Base-by-base conservation (phyloP, 2,329 filamentous ascomycete genomes). In the Talaromyces sp. region DNA sequence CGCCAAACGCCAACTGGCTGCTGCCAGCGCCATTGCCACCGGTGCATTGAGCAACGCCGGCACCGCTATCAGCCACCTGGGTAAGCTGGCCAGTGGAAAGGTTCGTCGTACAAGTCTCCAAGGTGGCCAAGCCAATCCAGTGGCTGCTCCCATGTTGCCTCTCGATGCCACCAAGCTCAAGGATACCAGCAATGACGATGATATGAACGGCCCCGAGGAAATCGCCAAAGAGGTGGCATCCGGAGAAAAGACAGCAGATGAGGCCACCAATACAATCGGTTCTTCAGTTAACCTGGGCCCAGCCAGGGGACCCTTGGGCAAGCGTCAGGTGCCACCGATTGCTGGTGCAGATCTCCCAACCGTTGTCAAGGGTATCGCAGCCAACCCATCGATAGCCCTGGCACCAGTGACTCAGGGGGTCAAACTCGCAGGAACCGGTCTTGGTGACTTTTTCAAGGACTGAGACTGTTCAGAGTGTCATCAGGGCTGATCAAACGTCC, bases 261-360 rank as follows among this genome's bases (percentile, higher is more conserved):
- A 26, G 12, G 51, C 59, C 14, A 54, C 48, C 10, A 38, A 24
- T n/a, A n/a, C 1, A 19, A 4, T 46, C 21, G 19, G 11, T n/a
- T 43, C 35, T 43, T 21, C 35, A 12, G 3, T 21, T 17, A 56
- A 56, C 24, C 31, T 2, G 26, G 17, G 38, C 17, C 21, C 14
- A 26, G 55, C 26, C 38, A 57, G 35, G n/a, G 43, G 55, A 2
- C 55, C 41, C 10, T 7, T 61, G 31, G 8, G 46, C 7, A 61
- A 58, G 41, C 21, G 59, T 5, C 59, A 61, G 27, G 51, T 61
- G 9, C 59, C 59, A 41, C 59, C 59, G 2, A 61, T 61, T 17
- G 55, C 59, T 46, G 59, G 59, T 21, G 29, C 50, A 3, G 56
- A 61, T 48, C 50, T 32, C 3, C 14, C 54, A 31, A 56, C 31